These are phyloP conservation scores for Xylaria grammica DNA, from an alignment of 495 filamentous ascomycete species.

Conservation along the genomic window DNA sequence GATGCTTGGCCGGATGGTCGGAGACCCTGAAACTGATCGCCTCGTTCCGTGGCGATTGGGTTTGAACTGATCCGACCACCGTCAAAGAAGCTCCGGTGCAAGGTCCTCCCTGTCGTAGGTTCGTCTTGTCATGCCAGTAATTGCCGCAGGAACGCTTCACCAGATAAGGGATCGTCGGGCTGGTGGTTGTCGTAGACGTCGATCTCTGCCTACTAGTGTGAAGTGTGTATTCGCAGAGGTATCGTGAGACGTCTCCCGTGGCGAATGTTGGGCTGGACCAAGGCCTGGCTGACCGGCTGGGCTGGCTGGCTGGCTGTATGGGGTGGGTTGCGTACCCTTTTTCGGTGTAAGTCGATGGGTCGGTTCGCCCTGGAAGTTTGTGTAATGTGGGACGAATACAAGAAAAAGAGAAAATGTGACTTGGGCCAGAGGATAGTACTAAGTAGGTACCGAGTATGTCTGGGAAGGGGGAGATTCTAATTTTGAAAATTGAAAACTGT, in stretches of 20 bases:
- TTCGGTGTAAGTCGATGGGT: slow-evolving; percentile 20
- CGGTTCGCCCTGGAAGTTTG: slow-evolving; percentile 2
- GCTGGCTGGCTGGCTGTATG: neutral
- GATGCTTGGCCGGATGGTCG: slow-evolving; percentile 12
- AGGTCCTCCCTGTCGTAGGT: slow-evolving; percentile 15
- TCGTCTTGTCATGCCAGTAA: slow-evolving; percentile 18
- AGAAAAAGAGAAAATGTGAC: neutral
- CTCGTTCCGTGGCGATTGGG: slow-evolving; percentile 15
- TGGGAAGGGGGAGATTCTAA: slow-evolving; percentile 10
- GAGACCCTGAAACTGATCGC: slow-evolving; percentile 23
- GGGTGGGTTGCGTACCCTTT: neutral
- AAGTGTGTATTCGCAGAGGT: neutral
- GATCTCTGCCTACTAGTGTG: slow-evolving; percentile 7
- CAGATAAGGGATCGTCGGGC: slow-evolving; percentile 1
- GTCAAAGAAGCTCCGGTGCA: slow-evolving; percentile 4
- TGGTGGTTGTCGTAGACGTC: slow-evolving; percentile 5
- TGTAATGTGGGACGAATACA: neutral
- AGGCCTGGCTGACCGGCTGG: neutral
- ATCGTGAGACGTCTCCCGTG: slow-evolving; percentile 13
- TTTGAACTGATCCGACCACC: neutral
- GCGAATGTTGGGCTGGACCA: slow-evolving; percentile 9
- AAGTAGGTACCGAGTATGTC: neutral
- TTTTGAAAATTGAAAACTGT: slow-evolving; percentile 12
- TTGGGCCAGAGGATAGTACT: neutral
- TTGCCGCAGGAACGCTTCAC: slow-evolving; percentile 16